Evolutionary conservation across 129 eudicot genomes (phyloP).

Genomic region (Apium graveolens): DNA sequence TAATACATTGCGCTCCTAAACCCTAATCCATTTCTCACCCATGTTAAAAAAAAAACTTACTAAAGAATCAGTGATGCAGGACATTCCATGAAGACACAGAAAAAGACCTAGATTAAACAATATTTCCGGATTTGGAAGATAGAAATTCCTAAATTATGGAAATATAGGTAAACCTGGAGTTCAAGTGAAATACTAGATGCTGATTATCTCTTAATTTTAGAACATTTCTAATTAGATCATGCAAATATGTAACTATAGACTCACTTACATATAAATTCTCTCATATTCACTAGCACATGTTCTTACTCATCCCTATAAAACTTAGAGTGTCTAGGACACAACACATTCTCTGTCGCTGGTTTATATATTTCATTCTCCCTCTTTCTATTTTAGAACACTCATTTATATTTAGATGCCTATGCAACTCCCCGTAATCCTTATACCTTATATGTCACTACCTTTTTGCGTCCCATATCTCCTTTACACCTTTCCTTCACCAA

Average conservation of each 20-base stretch:
- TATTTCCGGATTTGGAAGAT: background rate
- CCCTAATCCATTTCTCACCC: background rate
- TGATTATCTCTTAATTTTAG: too few species aligned
- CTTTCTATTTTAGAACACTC: background rate
- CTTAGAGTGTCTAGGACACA: too few species aligned
- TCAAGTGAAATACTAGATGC: background rate
- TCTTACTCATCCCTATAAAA: background rate
- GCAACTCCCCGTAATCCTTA: background rate
- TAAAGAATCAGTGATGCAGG: background rate
- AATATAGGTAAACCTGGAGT: background rate
- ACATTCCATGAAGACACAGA: background rate
- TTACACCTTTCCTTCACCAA: background rate
- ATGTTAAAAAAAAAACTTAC: background rate
- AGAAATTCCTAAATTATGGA: background rate
- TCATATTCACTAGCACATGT: background rate
- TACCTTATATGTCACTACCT: background rate
- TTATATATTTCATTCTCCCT: background rate
- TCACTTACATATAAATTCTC: too few species aligned
- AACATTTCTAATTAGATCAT: too few species aligned
- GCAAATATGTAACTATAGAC: too few species aligned
- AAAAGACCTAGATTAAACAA: background rate
- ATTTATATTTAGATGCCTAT: background rate
- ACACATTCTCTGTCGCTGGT: background rate
- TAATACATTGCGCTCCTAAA: background rate
- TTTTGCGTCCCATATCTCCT: background rate